These are phyloP conservation scores for Akanthomyces uredinophilus DNA, from an alignment of 2,329 filamentous ascomycete species.

Conservation along the genomic window DNA sequence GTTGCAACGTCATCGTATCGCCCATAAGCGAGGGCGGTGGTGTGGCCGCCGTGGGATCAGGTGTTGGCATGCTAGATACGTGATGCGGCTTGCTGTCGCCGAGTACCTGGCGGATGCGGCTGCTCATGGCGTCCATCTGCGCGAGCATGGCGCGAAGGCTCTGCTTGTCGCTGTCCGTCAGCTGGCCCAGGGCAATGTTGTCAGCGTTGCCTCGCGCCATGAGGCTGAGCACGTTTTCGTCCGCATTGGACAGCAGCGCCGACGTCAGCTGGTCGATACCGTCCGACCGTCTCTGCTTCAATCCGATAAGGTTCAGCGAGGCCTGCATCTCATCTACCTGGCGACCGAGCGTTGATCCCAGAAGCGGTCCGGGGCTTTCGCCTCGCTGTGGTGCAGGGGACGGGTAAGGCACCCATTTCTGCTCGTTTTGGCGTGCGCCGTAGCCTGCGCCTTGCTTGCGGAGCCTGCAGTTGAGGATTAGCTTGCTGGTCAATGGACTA, in stretches of 20 bases:
- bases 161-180: conserved; percentile 38
- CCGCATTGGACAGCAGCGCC: conserved; percentile 55
- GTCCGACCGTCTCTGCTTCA: conserved; percentile 47
- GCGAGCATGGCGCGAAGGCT: conserved; percentile 45
- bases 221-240: conserved; percentile 39
- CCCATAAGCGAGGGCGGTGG: conserved; percentile 1
- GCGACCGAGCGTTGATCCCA: conserved; percentile 35
- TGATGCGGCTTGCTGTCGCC: conserved; percentile 23
- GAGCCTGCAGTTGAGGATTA: conserved; percentile 24
- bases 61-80: conserved; percentile 17
- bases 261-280: conserved; percentile 51
- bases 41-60: conserved; percentile 10
- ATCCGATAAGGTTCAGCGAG: conserved; percentile 57
- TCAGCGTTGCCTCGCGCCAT: conserved; percentile 44
- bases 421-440: conserved; percentile 27
- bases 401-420: conserved; percentile 27
- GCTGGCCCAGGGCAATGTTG: conserved; percentile 35
- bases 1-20: background rate
- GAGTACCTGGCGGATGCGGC: conserved; percentile 37
- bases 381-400: conserved; percentile 20
- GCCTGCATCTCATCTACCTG: conserved; percentile 61
- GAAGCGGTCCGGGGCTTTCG: conserved; percentile 16
- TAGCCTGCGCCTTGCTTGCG: conserved; percentile 36
- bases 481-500: background rate
- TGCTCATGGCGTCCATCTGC: conserved; percentile 40